These are phyloP conservation scores for Candida adriatica DNA, from an alignment of 805 yeast genomes.

Conservation along the genomic window DNA sequence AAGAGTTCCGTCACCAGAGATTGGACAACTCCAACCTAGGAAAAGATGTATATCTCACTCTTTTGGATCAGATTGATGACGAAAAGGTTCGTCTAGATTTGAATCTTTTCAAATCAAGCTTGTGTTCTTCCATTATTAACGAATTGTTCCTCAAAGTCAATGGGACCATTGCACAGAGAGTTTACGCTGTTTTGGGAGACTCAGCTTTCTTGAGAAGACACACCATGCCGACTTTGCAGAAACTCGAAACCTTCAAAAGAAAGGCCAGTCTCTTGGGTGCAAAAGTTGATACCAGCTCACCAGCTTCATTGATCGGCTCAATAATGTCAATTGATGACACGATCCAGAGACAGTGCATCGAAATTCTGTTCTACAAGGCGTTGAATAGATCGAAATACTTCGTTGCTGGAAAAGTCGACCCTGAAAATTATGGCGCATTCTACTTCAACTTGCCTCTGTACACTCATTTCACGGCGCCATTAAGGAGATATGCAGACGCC, in stretches of 20 bases:
- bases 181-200: constrained; percentile 73
- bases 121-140: constrained; percentile 51
- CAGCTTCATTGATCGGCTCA: constrained; percentile 67
- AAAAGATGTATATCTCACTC: constrained; percentile 44
- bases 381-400: constrained; percentile 82
- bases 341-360: constrained; percentile 62
- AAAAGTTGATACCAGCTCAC: constrained; percentile 63
- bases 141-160: constrained; percentile 81
- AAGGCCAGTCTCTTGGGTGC: constrained; percentile 62
- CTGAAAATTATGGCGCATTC: constrained; percentile 73
- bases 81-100: constrained; percentile 67
- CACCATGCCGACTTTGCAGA: constrained; percentile 72
- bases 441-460: constrained; percentile 77
- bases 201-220: constrained; percentile 82
- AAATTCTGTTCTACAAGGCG: constrained; percentile 72
- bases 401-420: constrained; percentile 81
- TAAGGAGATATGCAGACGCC: constrained; percentile 86
- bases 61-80: constrained; percentile 79
- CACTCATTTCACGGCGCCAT: constrained; percentile 91
- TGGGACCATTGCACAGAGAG: constrained; percentile 74
- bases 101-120: constrained; percentile 60
- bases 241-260: constrained; percentile 71
- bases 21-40: constrained; percentile 43
- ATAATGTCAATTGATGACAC: constrained; percentile 58
- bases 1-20: constrained; percentile 65